A percentile compares a stretch with the other conserved stretches of the same genome.
Conservation (phyloP, 2,329 filamentous ascomycete species). For the Raffaelea ambrosiae region DNA sequence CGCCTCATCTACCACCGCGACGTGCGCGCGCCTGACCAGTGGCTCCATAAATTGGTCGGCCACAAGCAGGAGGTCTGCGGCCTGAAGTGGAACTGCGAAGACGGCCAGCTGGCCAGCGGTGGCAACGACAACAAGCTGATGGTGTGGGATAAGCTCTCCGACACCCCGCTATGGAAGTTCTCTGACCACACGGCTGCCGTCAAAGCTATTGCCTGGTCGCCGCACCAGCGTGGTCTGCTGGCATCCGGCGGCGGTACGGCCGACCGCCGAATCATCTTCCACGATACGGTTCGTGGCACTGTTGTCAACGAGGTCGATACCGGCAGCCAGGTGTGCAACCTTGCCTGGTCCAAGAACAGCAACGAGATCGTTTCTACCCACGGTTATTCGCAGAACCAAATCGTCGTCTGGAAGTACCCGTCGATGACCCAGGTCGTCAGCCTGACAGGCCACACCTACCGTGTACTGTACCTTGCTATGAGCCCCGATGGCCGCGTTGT, state of each 20-base stretch:
- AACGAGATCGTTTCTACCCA: slow-evolving; percentile 97
- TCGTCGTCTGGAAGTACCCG: slow-evolving; percentile 98
- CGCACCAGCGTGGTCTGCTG: slow-evolving; percentile 88
- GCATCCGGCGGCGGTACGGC: slow-evolving; percentile 94
- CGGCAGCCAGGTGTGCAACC: slow-evolving; percentile 96
- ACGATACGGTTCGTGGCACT: slow-evolving; percentile 82
- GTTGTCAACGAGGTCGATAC: slow-evolving; percentile 87
- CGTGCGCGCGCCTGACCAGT: slow-evolving; percentile 86
- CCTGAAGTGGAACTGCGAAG: slow-evolving; percentile 92
- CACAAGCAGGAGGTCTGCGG: slow-evolving; percentile 99
- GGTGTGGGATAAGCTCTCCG: slow-evolving; percentile 95
- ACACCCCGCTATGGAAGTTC: slow-evolving; percentile 88
- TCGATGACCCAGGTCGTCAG: slow-evolving; percentile 96
- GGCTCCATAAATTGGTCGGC: slow-evolving; percentile 75
- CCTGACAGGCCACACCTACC: slow-evolving; percentile 85
- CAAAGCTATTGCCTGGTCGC: slow-evolving; percentile 96
- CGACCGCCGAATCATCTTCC: slow-evolving; percentile 94
- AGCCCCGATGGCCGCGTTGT: slow-evolving; percentile 90
- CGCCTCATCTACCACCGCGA: slow-evolving; percentile 92
- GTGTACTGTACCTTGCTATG: slow-evolving; percentile 94
- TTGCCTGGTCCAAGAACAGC: slow-evolving; percentile 94
- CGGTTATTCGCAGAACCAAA: slow-evolving; percentile 96
- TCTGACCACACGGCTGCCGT: slow-evolving; percentile 92
- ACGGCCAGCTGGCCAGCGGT: slow-evolving; percentile 87
- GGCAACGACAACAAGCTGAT: slow-evolving; percentile 99